A percentile compares a stretch with the other conserved stretches of the same genome.
Conservation (phyloP, 805 yeast genomes). For the Lipomyces sp. region DNA sequence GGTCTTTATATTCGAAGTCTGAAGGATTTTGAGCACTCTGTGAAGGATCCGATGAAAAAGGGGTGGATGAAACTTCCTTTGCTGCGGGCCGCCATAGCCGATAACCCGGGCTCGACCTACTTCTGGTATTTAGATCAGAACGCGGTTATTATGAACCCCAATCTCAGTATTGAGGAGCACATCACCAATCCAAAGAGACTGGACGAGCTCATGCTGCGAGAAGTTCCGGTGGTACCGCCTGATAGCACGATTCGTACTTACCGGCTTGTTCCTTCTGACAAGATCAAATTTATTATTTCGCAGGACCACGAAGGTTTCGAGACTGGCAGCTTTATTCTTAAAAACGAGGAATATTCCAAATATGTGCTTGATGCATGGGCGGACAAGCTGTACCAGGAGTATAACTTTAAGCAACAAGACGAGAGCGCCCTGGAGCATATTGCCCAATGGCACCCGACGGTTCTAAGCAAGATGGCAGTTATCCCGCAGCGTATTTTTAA, state of each 20-base stretch:
- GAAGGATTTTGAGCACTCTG: slow-evolving; percentile 58
- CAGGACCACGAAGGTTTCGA: slow-evolving; percentile 65
- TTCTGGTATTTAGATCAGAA: slow-evolving; percentile 80
- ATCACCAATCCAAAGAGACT: slow-evolving; percentile 60
- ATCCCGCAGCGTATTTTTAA: slow-evolving; percentile 61
- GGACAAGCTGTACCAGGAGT: slow-evolving; percentile 66
- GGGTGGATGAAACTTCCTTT: slow-evolving; percentile 64
- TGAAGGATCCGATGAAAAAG: slow-evolving; percentile 15
- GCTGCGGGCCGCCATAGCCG: slow-evolving; percentile 84
- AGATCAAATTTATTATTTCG: slow-evolving; percentile 59
- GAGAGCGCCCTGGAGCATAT: slow-evolving; percentile 62
- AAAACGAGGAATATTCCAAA: slow-evolving; percentile 61
- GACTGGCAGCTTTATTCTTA: slow-evolving; percentile 67
- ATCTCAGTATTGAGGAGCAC: slow-evolving; percentile 57
- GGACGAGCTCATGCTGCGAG: slow-evolving; percentile 60
- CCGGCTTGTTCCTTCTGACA: slow-evolving; percentile 52
- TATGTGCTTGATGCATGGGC: slow-evolving; percentile 76
- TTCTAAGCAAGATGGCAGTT: slow-evolving; percentile 68
- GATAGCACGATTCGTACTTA: slow-evolving; percentile 67
- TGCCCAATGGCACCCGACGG: slow-evolving; percentile 90
- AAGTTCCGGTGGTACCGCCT: slow-evolving; percentile 70
- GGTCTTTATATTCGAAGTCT: slow-evolving; percentile 83
- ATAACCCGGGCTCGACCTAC: slow-evolving; percentile 87
- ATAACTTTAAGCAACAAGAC: slow-evolving; percentile 56
- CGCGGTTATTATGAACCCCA: slow-evolving; percentile 69